Conservation (phyloP, 805 yeast species). For the Ogataea paradorogensis region DNA sequence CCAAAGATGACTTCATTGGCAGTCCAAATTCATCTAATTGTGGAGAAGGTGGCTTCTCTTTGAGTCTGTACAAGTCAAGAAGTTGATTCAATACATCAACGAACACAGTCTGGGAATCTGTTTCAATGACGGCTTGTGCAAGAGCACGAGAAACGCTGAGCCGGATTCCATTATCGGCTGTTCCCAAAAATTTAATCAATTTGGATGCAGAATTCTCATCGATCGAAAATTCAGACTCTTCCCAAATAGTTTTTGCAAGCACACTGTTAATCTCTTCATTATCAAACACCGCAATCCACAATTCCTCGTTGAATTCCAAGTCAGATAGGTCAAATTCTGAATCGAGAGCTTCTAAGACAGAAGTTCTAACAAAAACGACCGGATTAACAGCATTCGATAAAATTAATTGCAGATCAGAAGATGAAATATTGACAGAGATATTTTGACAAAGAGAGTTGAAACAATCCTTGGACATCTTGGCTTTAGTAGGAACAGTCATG, state of each 20-base stretch:
- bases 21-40: constrained; percentile 78
- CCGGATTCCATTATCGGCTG: constrained; percentile 64
- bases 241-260: constrained; percentile 81
- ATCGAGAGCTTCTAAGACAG: constrained; percentile 81
- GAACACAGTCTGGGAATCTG: constrained; percentile 22
- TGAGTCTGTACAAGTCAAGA: constrained; percentile 53
- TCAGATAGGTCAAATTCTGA: constrained; percentile 69
- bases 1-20: constrained; percentile 56
- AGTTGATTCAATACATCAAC: constrained; percentile 43
- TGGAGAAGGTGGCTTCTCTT: constrained; percentile 73
- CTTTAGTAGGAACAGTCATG: constrained; percentile 71
- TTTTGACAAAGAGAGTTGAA: constrained; percentile 74
- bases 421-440: constrained; percentile 59
- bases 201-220: constrained; percentile 42
- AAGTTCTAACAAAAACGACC: constrained; percentile 67
- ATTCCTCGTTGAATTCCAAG: constrained; percentile 42
- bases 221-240: constrained; percentile 59
- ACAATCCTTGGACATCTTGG: constrained; percentile 81
- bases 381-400: constrained; percentile 57
- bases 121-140: constrained; percentile 48
- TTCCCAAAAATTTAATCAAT: constrained; percentile 50
- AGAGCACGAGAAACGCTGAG: constrained; percentile 70
- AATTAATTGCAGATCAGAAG: constrained; percentile 56
- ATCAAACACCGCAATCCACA: constrained; percentile 79
- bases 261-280: constrained; percentile 59